Percentiles rank a stretch among this genome's conserved stretches.
Conservation (phyloP, 495 filamentous ascomycete genomes). For the Penicillium egyptiacum region DNA sequence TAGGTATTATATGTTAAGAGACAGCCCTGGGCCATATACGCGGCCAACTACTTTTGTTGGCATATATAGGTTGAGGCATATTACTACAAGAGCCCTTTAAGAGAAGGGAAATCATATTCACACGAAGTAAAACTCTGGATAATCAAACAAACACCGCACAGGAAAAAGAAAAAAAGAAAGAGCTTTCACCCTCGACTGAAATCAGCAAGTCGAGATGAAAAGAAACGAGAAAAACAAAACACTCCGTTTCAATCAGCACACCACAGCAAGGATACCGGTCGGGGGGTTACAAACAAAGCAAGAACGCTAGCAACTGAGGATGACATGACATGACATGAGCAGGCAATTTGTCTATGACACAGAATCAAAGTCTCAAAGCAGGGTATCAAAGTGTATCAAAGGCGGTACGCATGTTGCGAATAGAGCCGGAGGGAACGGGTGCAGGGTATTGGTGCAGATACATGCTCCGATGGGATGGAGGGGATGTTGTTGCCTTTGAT, state of each 20-base stretch:
- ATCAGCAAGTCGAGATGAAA: background rate
- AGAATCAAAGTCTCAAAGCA: conserved; percentile 14
- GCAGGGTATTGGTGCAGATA: conserved; percentile 7
- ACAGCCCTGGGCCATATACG: too few species aligned
- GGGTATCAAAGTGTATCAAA: conserved; percentile 15
- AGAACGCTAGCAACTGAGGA: conserved; percentile 8
- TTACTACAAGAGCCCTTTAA: background rate
- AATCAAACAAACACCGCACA: conserved; percentile 13
- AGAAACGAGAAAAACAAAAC: background rate
- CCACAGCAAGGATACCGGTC: background rate
- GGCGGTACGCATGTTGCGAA: conserved; percentile 5
- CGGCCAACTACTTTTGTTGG: too few species aligned
- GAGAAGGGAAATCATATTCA: conserved; percentile 19
- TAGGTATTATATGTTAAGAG: too few species aligned
- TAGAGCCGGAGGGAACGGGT: conserved; percentile 7
- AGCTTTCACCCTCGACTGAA: background rate
- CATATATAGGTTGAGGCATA: background rate
- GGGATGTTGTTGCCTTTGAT: conserved; percentile 4
- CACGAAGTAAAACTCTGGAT: conserved; percentile 17
- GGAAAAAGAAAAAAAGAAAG: background rate
- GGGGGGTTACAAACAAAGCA: background rate
- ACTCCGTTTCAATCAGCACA: conserved; percentile 10
- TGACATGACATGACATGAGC: conserved; percentile 12
- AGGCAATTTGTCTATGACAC: conserved; percentile 29
- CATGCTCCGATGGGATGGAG: background rate